These are phyloP conservation scores for Sequoia sempervirens DNA, from an alignment of 75 land plant genomes.

Conservation along the genomic window DNA sequence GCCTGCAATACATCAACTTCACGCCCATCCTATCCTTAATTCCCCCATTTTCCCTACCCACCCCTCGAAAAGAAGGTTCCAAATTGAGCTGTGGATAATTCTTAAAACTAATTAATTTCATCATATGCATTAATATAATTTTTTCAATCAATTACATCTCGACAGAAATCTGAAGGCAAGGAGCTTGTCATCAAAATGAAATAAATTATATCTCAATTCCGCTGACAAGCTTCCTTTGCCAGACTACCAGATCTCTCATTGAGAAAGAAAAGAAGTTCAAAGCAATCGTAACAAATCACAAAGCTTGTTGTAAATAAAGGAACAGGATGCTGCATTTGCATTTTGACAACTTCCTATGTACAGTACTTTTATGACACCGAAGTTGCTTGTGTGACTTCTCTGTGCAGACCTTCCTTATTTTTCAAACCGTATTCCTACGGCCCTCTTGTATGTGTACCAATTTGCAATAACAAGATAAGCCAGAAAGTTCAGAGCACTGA, in stretches of 20 bases:
- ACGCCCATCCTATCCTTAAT: background rate
- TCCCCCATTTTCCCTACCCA: too few relatives aligned
- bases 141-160: background rate
- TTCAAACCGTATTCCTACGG: background rate
- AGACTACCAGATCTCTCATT: too few relatives aligned
- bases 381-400: background rate
- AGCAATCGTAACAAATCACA: background rate
- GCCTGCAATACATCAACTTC: background rate
- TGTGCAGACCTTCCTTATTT: background rate
- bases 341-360: background rate
- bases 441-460: constrained; percentile 65
- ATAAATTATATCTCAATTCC: background rate
- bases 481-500: constrained; percentile 58
- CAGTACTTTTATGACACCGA: background rate
- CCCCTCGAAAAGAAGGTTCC: too few relatives aligned
- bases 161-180: background rate
- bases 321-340: background rate
- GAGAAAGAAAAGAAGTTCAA: background rate
- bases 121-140: background rate
- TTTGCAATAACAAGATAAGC: constrained; percentile 51
- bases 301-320: background rate
- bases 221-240: background rate
- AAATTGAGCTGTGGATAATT: background rate
- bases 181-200: background rate
- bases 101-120: background rate